Evolutionary conservation across 306 rosid species (phyloP).

Genomic region (Begonia fuchsioides): DNA sequence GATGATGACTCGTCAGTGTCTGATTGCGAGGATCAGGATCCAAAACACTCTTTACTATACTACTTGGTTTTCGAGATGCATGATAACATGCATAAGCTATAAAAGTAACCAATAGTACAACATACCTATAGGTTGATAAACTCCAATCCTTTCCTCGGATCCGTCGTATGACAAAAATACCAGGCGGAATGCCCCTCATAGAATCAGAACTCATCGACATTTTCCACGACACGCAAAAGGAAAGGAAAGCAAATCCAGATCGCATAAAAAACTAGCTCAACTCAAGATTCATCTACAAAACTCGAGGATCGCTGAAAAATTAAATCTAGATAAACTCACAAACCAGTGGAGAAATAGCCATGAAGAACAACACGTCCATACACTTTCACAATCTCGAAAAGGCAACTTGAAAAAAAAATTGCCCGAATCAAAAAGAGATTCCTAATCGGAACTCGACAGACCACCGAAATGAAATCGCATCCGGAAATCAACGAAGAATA

Average conservation of each 20-base stretch:
- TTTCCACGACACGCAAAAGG: not conserved
- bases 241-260: not conserved
- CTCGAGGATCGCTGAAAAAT: not conserved
- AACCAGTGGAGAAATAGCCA: not conserved
- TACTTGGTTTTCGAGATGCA: constrained; percentile 59
- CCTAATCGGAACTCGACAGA: not conserved
- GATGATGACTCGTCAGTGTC: constrained; percentile 5
- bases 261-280: constrained; percentile 1
- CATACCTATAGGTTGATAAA: constrained; percentile 38
- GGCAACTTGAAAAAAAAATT: no score
- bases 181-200: constrained; percentile 37
- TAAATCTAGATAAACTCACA: not conserved
- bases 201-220: constrained; percentile 19
- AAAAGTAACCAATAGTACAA: constrained; percentile 42
- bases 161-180: constrained; percentile 31
- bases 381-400: no score
- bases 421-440: not conserved
- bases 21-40: constrained; percentile 24
- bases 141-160: constrained; percentile 40
- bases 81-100: constrained; percentile 67
- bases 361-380: not conserved
- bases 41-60: constrained; percentile 57
- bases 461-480: not conserved
- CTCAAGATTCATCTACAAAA: not conserved
- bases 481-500: not conserved